A percentile compares a stretch with the other conserved stretches of the same genome.
Evolutionary conservation across 768 basidiomycete species (phyloP).

Genomic region (Suillus luteus): DNA sequence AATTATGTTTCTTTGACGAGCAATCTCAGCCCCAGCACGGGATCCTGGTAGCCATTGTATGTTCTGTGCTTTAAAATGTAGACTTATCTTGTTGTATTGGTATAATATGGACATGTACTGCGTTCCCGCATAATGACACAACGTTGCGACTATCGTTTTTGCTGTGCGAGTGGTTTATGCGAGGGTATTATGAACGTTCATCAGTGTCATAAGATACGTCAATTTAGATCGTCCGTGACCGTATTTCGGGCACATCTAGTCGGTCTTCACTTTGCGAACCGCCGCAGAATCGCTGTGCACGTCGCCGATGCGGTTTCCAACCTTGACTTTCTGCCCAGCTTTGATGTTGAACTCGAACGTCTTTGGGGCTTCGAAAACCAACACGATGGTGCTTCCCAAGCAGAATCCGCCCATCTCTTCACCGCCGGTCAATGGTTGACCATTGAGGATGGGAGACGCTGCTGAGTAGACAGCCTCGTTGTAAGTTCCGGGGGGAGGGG

Average conservation of each 20-base stretch:
- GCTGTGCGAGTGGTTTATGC: conserved; percentile 4
- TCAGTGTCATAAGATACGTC: conserved; percentile 11
- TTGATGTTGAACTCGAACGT: conserved; percentile 77
- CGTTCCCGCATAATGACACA: conserved; percentile 13
- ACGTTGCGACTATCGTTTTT: conserved; percentile 8
- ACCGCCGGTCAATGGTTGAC: conserved; percentile 83
- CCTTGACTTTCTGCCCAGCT: conserved; percentile 82
- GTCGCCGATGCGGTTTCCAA: conserved; percentile 82
- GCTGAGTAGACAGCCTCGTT: conserved; percentile 89
- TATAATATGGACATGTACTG: conserved; percentile 8
- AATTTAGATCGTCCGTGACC: neutral
- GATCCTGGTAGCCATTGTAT: conserved; percentile 28
- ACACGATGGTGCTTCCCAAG: conserved; percentile 92
- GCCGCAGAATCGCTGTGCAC: conserved; percentile 21
- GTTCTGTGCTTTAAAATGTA: conserved; percentile 9
- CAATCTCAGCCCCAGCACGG: conserved; percentile 7
- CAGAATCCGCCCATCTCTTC: conserved; percentile 99
- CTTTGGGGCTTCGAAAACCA: conserved; percentile 93
- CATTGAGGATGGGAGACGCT: conserved; percentile 80
- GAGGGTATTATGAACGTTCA: conserved; percentile 15
- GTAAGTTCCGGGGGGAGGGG: conserved; percentile 82
- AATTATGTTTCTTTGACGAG: neutral
- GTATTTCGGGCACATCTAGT: conserved; percentile 19
- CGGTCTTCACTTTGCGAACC: conserved; percentile 38
- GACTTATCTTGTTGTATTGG: conserved; percentile 8